Percentiles rank a stretch among this genome's conserved stretches.
phyloP scores from a whole-genome alignment of 2,329 filamentous ascomycete species.

The Knoxdaviesia proteae region DNA sequence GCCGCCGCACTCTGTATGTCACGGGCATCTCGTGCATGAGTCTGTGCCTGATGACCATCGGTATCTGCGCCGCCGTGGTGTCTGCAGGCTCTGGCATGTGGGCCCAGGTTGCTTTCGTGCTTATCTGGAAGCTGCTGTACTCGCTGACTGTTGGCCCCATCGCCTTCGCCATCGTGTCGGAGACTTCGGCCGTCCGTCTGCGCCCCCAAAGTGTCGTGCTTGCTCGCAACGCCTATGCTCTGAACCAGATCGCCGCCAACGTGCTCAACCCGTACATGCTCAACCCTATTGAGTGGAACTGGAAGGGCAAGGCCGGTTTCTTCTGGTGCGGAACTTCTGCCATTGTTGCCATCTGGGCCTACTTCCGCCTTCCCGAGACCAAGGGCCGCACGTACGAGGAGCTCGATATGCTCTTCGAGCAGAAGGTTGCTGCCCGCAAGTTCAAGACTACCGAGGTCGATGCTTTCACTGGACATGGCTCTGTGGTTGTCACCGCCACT shows the following conservation, averaged over 20 bases:
- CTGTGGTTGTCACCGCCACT: too few species aligned
- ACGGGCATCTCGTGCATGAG: slow-evolving; percentile 16
- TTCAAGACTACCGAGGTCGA: slow-evolving; percentile 10
- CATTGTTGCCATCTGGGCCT: slow-evolving; percentile 12
- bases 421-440: slow-evolving; percentile 10
- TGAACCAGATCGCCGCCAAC: slow-evolving; percentile 11
- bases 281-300: slow-evolving; percentile 13
- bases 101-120: slow-evolving; percentile 18
- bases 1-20: slow-evolving; percentile 21
- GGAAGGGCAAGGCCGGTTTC: slow-evolving; percentile 15
- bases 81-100: slow-evolving; percentile 6
- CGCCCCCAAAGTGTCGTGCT: slow-evolving; percentile 21
- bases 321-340: slow-evolving; percentile 11
- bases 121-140: slow-evolving; percentile 23
- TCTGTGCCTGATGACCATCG: slow-evolving; percentile 20
- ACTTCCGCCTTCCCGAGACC: slow-evolving; percentile 14
- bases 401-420: slow-evolving; percentile 15
- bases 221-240: slow-evolving; percentile 15
- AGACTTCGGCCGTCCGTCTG: slow-evolving; percentile 20
- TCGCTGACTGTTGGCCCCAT: slow-evolving; percentile 22
- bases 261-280: slow-evolving; percentile 13
- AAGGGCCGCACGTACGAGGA: slow-evolving; percentile 13
- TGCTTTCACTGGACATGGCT: too few species aligned
- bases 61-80: slow-evolving; percentile 8
- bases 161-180: slow-evolving; percentile 20